Base-by-base conservation (phyloP, 208 protist genomes). In the Trypanosoma vivax region DNA sequence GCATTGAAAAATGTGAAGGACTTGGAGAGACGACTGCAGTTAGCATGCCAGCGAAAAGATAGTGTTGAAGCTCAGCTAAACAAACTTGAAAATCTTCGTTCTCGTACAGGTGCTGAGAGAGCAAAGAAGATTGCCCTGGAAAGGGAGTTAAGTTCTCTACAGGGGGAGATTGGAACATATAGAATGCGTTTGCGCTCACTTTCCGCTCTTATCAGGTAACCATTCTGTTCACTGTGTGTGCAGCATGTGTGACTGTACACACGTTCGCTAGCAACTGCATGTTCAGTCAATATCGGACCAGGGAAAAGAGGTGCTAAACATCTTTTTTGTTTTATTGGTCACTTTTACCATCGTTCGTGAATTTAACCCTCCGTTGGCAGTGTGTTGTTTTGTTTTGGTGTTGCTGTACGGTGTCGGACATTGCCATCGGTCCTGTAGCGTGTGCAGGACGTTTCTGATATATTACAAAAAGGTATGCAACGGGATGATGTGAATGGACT, bases 81-180 rank as follows among this genome's bases (percentile, higher is more conserved):
- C 58, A 76, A 75, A n/a, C 61, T 91, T 16, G 79, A 91, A 49
- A 59, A 52, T 30, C 46, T 54, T 13, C 67, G 77, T 6, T 39
- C 69, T 33, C 76, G 80, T 31, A 86, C 65, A 5, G 78, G 72
- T 0, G 54, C 69, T 16, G 76, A 86, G 25, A 48, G 73, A 21
- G 50, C 61, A 35, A 75, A 71, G 51, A 80, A 81, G 35, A 65
- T 61, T 5, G 29, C 65, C 0, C 31, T 79, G 24, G 79, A 91
- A 40, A 21, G 45, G 3, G 57, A 64, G 5, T 56, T 91, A 6
- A 65, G 68, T 31, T 61, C 60, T 10, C 70, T 70, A 21, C 73
- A 91, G 39, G 50, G 65, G 16, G 40, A 49, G 2, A 78, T 91
- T 48, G 70, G 83, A 0, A 70, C 77, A 19, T 69, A 83, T 40